These are phyloP conservation scores for Oxytropis ochrocephala DNA, from an alignment of 306 rosid genomes.

Conservation along the genomic window DNA sequence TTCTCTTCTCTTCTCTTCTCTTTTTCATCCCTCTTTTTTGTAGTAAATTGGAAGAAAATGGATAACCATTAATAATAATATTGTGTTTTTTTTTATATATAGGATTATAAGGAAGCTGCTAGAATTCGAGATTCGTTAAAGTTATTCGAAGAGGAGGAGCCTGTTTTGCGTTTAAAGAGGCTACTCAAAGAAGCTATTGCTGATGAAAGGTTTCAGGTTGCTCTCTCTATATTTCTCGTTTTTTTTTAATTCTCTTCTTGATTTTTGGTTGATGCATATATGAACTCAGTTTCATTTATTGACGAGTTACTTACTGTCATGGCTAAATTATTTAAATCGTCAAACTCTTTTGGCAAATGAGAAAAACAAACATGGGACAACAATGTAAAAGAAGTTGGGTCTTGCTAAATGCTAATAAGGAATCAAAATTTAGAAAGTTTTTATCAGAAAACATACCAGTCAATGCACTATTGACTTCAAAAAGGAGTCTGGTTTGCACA, in stretches of 20 bases:
- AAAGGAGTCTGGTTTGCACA: neutral
- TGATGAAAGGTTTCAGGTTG: slow-evolving; percentile 72
- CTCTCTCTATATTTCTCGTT: neutral
- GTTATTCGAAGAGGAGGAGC: slow-evolving; percentile 78
- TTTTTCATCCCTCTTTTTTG: neutral
- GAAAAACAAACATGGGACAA: neutral
- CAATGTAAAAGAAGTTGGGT: no score
- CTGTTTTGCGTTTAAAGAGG: slow-evolving; percentile 66
- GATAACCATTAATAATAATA: neutral
- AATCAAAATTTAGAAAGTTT: no score
- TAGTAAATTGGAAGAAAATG: neutral
- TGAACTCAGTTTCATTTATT: neutral
- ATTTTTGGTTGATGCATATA: no score
- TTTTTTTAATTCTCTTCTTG: neutral
- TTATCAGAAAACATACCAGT: no score
- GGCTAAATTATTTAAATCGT: neutral
- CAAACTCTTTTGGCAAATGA: no score
- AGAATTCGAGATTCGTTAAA: slow-evolving; percentile 80
- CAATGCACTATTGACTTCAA: no score
- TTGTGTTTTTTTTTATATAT: neutral
- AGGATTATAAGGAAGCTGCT: slow-evolving; percentile 95
- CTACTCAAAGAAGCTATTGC: slow-evolving; percentile 70
- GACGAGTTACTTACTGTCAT: neutral
- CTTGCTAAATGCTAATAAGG: no score
- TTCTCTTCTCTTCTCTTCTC: neutral